These are phyloP conservation scores for Penicillium soppii DNA, from an alignment of 495 filamentous ascomycete species.

Conservation along the genomic window DNA sequence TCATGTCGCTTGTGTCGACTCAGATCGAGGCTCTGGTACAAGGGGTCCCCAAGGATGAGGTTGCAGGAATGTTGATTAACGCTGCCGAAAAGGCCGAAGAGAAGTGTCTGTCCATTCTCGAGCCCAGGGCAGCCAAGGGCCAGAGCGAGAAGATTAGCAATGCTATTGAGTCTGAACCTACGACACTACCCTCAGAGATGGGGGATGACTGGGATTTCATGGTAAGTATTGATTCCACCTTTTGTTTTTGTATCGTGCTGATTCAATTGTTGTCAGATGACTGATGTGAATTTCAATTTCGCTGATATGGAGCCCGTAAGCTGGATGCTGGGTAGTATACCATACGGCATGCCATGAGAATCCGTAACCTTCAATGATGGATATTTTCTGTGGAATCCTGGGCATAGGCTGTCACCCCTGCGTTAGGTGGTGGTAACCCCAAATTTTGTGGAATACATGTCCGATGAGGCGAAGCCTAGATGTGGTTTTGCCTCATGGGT, in stretches of 20 bases:
- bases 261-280: conserved; percentile 1
- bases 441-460: background rate
- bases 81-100: conserved; percentile 39
- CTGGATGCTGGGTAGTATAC: conserved; percentile 7
- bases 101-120: conserved; percentile 32
- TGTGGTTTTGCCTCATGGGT: background rate
- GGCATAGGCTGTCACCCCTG: too few species aligned
- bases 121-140: conserved; percentile 15
- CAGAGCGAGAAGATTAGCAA: conserved; percentile 5
- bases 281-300: conserved; percentile 8
- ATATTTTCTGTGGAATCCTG: too few species aligned
- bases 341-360: background rate
- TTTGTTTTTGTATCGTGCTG: background rate
- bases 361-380: too few species aligned
- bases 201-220: conserved; percentile 25
- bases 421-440: background rate
- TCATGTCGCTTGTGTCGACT: conserved; percentile 37
- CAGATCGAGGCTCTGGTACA: conserved; percentile 44
- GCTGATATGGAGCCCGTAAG: conserved; percentile 11
- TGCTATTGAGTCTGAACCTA: background rate
- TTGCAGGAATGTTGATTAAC: conserved; percentile 27
- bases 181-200: conserved; percentile 4
- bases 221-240: conserved; percentile 6
- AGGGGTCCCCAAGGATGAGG: conserved; percentile 31
- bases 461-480: conserved; percentile 1